Percentiles rank a stretch among this genome's conserved stretches.
phyloP scores from a whole-genome alignment of 768 basidiomycete species.

The Psilocybe subaeruginosa region DNA sequence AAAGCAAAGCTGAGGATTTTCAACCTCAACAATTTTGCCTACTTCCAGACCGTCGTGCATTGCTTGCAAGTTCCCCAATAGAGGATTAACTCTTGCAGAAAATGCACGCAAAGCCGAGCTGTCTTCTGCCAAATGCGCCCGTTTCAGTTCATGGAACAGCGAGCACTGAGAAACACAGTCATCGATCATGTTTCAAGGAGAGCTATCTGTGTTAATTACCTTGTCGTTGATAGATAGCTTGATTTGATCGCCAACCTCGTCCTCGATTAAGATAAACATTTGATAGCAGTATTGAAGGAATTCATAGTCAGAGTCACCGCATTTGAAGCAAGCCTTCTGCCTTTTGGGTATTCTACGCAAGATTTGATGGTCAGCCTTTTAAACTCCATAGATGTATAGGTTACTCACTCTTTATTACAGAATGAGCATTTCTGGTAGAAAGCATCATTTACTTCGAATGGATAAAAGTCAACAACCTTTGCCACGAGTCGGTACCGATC shows the following conservation, averaged over 20 bases:
- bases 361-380: neutral
- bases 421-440: constrained; percentile 52
- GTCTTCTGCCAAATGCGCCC: constrained; percentile 47
- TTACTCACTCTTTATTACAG: constrained; percentile 53
- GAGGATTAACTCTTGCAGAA: constrained; percentile 39
- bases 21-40: constrained; percentile 12
- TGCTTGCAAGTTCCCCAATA: constrained; percentile 50
- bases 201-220: constrained; percentile 26
- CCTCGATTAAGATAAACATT: constrained; percentile 54
- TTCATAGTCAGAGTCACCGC: constrained; percentile 55
- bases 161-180: constrained; percentile 34
- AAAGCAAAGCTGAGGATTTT: constrained; percentile 19
- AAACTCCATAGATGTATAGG: neutral
- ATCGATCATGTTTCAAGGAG: neutral
- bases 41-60: constrained; percentile 33
- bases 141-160: constrained; percentile 46
- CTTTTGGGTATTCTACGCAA: constrained; percentile 43
- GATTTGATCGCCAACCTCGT: constrained; percentile 45
- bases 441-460: constrained; percentile 49
- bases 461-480: constrained; percentile 58
- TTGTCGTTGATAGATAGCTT: constrained; percentile 52
- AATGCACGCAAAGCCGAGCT: constrained; percentile 37
- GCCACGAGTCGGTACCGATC: constrained; percentile 47
- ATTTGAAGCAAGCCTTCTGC: constrained; percentile 49
- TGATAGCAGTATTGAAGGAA: constrained; percentile 51